Evolutionary conservation across 1,284 basidiomycete species (phyloP).

Genomic region (Golubevia pallescens): DNA sequence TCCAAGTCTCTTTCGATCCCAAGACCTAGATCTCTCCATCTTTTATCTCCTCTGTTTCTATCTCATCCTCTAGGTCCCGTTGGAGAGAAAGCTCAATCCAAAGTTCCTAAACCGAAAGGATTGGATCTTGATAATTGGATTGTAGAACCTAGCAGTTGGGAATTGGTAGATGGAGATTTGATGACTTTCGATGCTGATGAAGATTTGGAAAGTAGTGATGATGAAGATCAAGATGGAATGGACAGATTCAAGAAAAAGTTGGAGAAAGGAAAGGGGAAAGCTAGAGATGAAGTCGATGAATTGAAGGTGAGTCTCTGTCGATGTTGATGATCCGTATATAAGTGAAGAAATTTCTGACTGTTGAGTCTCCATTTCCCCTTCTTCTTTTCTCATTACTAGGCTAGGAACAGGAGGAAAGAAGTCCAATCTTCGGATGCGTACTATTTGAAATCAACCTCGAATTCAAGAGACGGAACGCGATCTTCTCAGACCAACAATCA

Average conservation of each 20-base stretch:
- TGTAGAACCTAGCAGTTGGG: conserved; percentile 16
- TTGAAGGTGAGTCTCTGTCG: not conserved
- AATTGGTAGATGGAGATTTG: conserved; percentile 1
- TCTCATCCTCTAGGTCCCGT: conserved; percentile 39
- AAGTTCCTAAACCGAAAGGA: conserved; percentile 25
- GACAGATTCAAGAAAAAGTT: not conserved
- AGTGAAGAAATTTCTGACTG: too few species aligned
- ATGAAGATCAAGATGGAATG: not conserved
- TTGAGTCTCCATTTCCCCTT: too few species aligned
- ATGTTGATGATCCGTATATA: too few species aligned
- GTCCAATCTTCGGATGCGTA: too few species aligned
- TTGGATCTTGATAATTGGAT: conserved; percentile 43
- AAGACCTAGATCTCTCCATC: conserved; percentile 31
- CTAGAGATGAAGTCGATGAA: too few species aligned
- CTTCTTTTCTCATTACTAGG: too few species aligned
- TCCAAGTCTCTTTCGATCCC: too few species aligned
- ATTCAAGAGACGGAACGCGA: too few species aligned
- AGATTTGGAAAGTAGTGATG: not conserved
- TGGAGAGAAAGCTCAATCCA: conserved; percentile 24
- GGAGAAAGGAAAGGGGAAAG: not conserved
- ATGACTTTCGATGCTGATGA: conserved; percentile 4
- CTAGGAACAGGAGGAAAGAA: too few species aligned
- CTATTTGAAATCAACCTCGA: too few species aligned
- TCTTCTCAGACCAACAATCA: conserved; percentile 1
- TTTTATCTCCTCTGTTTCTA: conserved; percentile 51